These are phyloP conservation scores for Lasiosphaeris hirsuta DNA, from an alignment of 495 filamentous ascomycete species.

Conservation along the genomic window DNA sequence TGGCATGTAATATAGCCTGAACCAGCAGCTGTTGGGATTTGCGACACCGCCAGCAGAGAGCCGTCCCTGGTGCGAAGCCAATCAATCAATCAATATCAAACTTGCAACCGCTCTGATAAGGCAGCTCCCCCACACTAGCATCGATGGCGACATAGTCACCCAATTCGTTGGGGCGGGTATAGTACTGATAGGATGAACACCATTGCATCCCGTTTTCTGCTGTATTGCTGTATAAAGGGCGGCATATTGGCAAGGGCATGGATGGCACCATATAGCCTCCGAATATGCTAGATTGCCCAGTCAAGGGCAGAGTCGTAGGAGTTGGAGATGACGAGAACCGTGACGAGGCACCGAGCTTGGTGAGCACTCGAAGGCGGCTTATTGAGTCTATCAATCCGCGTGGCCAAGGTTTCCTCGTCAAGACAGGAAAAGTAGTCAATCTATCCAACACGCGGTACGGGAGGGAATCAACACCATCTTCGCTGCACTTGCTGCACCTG, in stretches of 20 bases:
- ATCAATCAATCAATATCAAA: constrained; percentile 34
- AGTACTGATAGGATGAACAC: constrained; percentile 23
- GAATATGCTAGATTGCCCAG: neutral
- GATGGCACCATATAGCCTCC: neutral
- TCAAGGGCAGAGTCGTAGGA: too few relatives aligned
- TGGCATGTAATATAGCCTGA: constrained; percentile 24
- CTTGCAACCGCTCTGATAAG: constrained; percentile 19
- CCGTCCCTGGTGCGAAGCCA: constrained; percentile 27
- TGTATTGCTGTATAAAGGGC: constrained; percentile 13
- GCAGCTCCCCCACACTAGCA: constrained; percentile 19
- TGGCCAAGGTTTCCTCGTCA: too few relatives aligned
- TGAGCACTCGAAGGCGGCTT: too few relatives aligned
- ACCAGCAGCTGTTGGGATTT: constrained; percentile 16
- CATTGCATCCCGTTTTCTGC: constrained; percentile 11
- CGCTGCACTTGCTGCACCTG: constrained; percentile 10
- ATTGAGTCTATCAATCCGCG: too few relatives aligned
- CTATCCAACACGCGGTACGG: constrained; percentile 15
- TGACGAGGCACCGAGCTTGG: too few relatives aligned
- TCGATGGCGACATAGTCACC: neutral
- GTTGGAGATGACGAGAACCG: too few relatives aligned
- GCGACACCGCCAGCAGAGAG: constrained; percentile 2
- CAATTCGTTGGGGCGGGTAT: constrained; percentile 16
- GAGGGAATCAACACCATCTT: constrained; percentile 23
- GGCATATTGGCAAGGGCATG: constrained; percentile 14
- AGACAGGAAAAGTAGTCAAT: constrained; percentile 7